Conservation (phyloP, 441 rosid genomes). For the Populus hybrid region DNA sequence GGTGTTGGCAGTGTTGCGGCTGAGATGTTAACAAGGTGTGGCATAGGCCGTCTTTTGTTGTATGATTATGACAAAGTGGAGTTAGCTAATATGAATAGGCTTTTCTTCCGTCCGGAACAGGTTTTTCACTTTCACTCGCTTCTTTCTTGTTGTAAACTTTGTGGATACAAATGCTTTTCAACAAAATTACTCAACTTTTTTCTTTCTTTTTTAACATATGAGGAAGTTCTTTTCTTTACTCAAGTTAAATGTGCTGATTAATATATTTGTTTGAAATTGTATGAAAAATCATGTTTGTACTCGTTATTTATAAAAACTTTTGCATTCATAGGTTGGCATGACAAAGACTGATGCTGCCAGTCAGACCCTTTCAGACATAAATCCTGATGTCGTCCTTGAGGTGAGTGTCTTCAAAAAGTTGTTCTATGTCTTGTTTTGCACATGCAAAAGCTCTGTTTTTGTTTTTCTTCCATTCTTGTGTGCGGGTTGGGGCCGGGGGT, state of each 20-base stretch:
- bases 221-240: background rate
- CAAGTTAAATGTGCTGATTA: background rate
- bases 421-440: background rate
- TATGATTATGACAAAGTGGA: slow-evolving; percentile 96
- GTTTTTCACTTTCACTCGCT: slow-evolving; percentile 30
- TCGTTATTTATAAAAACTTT: slow-evolving; percentile 11
- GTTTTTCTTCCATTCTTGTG: background rate
- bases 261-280: background rate
- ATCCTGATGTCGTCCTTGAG: slow-evolving; percentile 93
- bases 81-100: slow-evolving; percentile 95
- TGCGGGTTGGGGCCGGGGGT: background rate
- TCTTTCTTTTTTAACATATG: background rate
- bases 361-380: slow-evolving; percentile 91
- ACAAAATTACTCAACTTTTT: background rate
- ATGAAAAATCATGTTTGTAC: slow-evolving; percentile 1
- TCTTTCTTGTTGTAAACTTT: background rate
- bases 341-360: slow-evolving; percentile 99
- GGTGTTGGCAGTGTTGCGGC: slow-evolving; percentile 99
- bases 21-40: slow-evolving; percentile 98
- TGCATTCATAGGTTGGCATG: slow-evolving; percentile 76
- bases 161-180: background rate
- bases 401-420: slow-evolving; percentile 29
- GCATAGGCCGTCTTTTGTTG: slow-evolving; percentile 92
- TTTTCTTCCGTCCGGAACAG: slow-evolving; percentile 98
- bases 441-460: background rate